These are phyloP conservation scores for Clausena lansium DNA, from an alignment of 345 rosid genomes.

Conservation along the genomic window DNA sequence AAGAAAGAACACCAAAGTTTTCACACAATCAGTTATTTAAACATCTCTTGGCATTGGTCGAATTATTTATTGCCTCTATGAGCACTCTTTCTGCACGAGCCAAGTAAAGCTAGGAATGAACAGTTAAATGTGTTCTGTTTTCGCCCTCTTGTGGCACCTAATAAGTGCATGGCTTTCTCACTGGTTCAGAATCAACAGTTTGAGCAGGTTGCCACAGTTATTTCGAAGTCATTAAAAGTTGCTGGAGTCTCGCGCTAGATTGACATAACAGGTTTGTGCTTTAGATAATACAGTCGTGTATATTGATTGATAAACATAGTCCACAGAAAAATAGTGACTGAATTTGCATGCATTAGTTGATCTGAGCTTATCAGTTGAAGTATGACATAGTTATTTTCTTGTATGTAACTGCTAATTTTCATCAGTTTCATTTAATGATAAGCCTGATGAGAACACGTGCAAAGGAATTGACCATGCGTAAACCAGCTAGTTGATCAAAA, in stretches of 20 bases:
- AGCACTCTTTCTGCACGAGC: constrained; percentile 80
- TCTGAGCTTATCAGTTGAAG: no score
- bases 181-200: constrained; percentile 80
- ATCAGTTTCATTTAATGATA: no score
- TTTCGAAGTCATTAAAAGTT: constrained; percentile 68
- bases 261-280: constrained; percentile 71
- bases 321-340: no score
- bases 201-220: constrained; percentile 69
- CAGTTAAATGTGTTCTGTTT: constrained; percentile 83
- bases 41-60: constrained; percentile 96
- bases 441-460: no score
- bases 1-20: constrained; percentile 86
- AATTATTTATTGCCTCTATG: constrained; percentile 82
- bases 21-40: constrained; percentile 94
- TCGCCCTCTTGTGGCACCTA: constrained; percentile 86
- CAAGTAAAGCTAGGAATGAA: constrained; percentile 87
- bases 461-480: no score
- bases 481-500: no score
- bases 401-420: no score
- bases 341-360: no score
- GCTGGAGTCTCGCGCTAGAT: constrained; percentile 84
- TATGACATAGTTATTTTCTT: no score
- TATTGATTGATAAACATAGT: no score
- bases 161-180: constrained; percentile 91
- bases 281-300: neutral